Evolutionary conservation across 345 rosid genomes (phyloP), one percentile per base, ranked within the genome.

Genomic region (Erucastrum elatum): DNA sequence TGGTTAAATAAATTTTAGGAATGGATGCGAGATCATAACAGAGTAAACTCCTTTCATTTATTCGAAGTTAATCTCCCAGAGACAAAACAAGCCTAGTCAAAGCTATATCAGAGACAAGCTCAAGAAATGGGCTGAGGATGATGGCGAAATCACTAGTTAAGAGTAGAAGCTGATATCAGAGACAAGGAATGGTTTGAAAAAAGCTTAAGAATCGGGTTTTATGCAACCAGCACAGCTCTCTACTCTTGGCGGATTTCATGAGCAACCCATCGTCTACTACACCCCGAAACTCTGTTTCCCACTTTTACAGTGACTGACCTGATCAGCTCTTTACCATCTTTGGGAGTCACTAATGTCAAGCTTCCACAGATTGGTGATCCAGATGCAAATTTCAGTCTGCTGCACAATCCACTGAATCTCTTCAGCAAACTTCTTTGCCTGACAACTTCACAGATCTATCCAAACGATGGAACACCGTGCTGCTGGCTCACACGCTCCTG

Each of bases 321-420:
- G 97, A 94, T 58, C 91, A 85, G 65, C 89, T 90, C 16, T 87
- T 33, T n/a, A 61, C 96, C 97, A 68, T 78, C 98, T 51, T 75
- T 94, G n/a, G n/a, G n/a, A n/a, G n/a, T n/a, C n/a, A n/a, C 97
- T 73, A 70, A 88, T 53, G 98, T 92, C 68, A 86, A 76, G 61
- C 94, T 94, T 84, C 90, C 97, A 67, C 97, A 94, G 76, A 90
- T 90, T 51, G 98, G 97, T 63, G 94, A 92, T 64, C 90, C 98
- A 41, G 96, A 92, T 82, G 98, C 97, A 8, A 85, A 94, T 77
- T 94, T 94, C 6, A 96, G 96, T 55, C 88, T 94, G 35, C 72
- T 90, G 83, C 85, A 84, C 12, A 86, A 94, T 76, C 97, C 89
- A 3, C 49, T 80, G 10, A 92, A 94, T 83, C 87, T 90, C 80